Evolutionary conservation across 768 basidiomycete genomes (phyloP).

Genomic region (Panellus pusillus): DNA sequence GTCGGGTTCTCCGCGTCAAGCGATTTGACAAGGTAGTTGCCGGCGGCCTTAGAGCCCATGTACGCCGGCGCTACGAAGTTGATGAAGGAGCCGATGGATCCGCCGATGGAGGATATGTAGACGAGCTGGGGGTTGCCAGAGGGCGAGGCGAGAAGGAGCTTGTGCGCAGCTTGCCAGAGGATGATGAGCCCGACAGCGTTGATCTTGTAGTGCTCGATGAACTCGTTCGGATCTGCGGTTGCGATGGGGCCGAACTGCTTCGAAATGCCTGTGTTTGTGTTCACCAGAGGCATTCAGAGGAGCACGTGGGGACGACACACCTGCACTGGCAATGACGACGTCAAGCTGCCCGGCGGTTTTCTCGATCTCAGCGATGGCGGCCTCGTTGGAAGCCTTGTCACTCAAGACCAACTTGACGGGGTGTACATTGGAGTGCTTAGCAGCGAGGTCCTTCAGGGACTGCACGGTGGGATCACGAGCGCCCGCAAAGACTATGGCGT

Average conservation of each 20-base stretch:
- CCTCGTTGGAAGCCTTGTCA: too few species aligned
- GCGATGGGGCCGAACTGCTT: not conserved
- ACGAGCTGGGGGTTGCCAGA: not conserved
- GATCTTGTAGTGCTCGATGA: not conserved
- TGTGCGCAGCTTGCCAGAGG: too few species aligned
- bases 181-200: not conserved
- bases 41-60: not conserved
- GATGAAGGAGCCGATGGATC: not conserved
- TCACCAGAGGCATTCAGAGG: too few species aligned
- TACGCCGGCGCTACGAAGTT: not conserved
- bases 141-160: too few species aligned
- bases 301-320: too few species aligned
- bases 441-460: not conserved
- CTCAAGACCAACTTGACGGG: too few species aligned
- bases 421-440: not conserved
- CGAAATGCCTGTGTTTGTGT: not conserved
- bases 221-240: not conserved
- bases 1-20: not conserved
- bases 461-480: not conserved
- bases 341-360: too few species aligned
- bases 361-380: too few species aligned
- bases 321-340: too few species aligned
- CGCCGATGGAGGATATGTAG: not conserved
- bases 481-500: conserved; percentile 2
- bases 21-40: conserved; percentile 1